phyloP scores from a whole-genome alignment of 306 rosid genomes.

The Dryas drummondii region DNA sequence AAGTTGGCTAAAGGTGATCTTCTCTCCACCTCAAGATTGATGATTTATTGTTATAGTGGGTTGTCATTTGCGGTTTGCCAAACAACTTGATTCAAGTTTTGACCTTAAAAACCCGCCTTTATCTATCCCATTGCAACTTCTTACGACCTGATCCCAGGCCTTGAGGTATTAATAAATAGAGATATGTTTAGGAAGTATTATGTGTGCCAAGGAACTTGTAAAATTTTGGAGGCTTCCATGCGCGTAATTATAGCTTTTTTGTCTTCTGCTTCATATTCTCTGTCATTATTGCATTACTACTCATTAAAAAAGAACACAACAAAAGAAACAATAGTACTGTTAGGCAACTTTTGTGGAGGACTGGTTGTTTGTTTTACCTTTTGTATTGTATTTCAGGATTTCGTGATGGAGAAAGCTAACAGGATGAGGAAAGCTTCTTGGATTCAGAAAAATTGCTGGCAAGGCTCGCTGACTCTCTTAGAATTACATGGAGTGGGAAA shows the following conservation, averaged over 20 bases:
- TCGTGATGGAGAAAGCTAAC: conserved; percentile 20
- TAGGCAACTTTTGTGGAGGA: neutral
- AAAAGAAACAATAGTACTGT: neutral
- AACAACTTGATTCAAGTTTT: neutral
- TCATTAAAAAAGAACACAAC: neutral
- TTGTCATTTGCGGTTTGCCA: neutral
- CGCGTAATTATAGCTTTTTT: neutral
- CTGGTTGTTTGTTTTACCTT: neutral
- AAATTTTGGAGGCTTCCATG: neutral
- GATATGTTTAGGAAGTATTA: neutral
- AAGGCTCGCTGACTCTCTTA: conserved; percentile 1
- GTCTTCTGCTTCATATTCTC: neutral
- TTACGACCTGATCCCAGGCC: neutral
- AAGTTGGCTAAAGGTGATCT: neutral
- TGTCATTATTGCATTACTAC: too few species aligned
- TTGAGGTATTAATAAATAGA: neutral
- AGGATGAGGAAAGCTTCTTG: conserved; percentile 4
- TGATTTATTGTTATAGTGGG: neutral
- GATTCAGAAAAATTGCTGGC: conserved; percentile 12
- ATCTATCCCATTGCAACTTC: neutral
- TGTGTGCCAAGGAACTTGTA: neutral
- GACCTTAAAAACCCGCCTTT: too few species aligned
- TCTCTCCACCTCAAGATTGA: neutral
- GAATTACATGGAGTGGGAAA: neutral
- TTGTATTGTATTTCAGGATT: conserved; percentile 2